These are phyloP conservation scores for Paramecium octaurelia DNA, from an alignment of 73 alveolate genomes.

Conservation along the genomic window DNA sequence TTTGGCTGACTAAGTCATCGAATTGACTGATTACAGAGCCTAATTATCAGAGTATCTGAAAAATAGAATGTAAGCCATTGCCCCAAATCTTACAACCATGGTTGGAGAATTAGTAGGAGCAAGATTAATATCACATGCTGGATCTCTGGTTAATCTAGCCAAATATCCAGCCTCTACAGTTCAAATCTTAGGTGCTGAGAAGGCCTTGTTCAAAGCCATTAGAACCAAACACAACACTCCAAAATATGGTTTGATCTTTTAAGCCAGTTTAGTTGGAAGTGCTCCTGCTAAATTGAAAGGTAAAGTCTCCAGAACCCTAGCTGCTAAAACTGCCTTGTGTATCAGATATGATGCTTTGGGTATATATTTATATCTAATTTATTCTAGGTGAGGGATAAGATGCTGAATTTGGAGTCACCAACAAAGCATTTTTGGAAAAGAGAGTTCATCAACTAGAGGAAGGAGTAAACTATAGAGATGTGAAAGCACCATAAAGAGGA, in stretches of 20 bases:
- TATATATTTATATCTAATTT: background rate
- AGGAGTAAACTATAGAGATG: constrained; percentile 71
- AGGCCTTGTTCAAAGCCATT: constrained; percentile 98
- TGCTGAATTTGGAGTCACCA: constrained; percentile 86
- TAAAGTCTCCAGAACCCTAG: constrained; percentile 98
- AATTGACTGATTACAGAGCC: constrained; percentile 85
- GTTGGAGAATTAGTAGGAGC: constrained; percentile 99
- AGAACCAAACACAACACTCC: constrained; percentile 98
- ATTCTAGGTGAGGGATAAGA: constrained; percentile 87
- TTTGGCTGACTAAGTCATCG: constrained; percentile 84
- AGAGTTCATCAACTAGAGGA: constrained; percentile 84
- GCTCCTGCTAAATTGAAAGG: constrained; percentile 98
- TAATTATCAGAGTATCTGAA: constrained; percentile 85
- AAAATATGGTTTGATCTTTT: constrained; percentile 98
- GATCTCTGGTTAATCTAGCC: constrained; percentile 95
- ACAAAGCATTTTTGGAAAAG: constrained; percentile 82
- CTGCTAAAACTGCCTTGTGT: constrained; percentile 98
- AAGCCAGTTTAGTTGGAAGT: constrained; percentile 98
- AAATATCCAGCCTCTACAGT: constrained; percentile 99
- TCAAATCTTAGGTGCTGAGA: constrained; percentile 99
- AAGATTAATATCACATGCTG: constrained; percentile 99
- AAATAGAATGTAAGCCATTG: constrained; percentile 99
- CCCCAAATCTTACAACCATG: constrained; percentile 99
- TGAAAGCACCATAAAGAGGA: constrained; percentile 50
- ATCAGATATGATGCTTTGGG: constrained; percentile 90